Conservation (phyloP, 345 rosid species). For the Hibiscus syriacus region DNA sequence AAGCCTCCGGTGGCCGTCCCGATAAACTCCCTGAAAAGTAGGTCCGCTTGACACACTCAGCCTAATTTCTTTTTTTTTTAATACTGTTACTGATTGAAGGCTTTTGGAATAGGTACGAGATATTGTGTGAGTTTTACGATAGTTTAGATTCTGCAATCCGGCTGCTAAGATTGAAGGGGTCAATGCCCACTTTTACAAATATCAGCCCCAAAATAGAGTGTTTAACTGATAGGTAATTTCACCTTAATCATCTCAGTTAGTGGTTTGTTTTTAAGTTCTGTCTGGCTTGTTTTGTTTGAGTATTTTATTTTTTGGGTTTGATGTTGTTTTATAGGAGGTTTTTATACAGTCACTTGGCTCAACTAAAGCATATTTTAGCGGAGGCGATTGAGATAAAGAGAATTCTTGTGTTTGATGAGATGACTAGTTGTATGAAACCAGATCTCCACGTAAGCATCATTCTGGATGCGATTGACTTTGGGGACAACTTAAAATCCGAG, state of each 20-base stretch:
- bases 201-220: conserved; percentile 49
- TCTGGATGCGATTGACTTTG: conserved; percentile 36
- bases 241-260: neutral
- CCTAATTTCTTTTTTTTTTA: neutral
- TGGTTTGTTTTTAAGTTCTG: neutral
- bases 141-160: conserved; percentile 53
- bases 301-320: neutral
- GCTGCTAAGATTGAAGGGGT: conserved; percentile 44
- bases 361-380: too few species aligned
- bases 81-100: neutral
- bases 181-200: conserved; percentile 44
- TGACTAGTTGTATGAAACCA: conserved; percentile 68
- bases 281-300: neutral
- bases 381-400: too few species aligned
- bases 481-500: conserved; percentile 26
- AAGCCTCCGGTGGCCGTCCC: conserved; percentile 10
- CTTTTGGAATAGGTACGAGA: conserved; percentile 39
- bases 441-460: conserved; percentile 60
- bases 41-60: neutral
- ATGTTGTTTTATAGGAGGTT: conserved; percentile 61
- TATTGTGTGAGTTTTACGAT: conserved; percentile 59
- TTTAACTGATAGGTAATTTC: conserved; percentile 58
- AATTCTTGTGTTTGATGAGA: too few species aligned
- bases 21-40: conserved; percentile 41
- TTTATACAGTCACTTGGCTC: too few species aligned